A percentile compares a stretch with the other conserved stretches of the same genome.
phyloP scores from a whole-genome alignment of 2,329 filamentous ascomycete genomes.

The Ustilaginoidea virens region DNA sequence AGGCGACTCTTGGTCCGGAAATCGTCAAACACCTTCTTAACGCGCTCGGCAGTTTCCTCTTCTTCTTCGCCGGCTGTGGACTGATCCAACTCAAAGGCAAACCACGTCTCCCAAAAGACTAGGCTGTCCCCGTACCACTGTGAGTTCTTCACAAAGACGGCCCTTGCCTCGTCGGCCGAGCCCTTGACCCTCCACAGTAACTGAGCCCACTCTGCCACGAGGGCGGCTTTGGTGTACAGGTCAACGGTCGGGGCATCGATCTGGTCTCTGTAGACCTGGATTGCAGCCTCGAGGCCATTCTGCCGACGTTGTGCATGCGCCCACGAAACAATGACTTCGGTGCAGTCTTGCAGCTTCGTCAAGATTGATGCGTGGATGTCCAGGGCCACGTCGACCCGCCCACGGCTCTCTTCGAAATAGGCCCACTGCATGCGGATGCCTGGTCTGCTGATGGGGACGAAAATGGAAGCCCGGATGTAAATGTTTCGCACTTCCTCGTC shows the following conservation, averaged over 20 bases:
- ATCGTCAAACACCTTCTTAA: slow-evolving; percentile 67
- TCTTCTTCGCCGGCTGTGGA: slow-evolving; percentile 52
- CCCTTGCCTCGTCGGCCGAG: slow-evolving; percentile 62
- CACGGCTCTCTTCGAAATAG: slow-evolving; percentile 81
- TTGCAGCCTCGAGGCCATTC: slow-evolving; percentile 67
- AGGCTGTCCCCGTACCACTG: slow-evolving; percentile 75
- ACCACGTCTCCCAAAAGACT: slow-evolving; percentile 79
- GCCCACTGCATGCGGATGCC: slow-evolving; percentile 81
- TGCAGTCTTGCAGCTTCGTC: slow-evolving; percentile 58
- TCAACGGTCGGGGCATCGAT: slow-evolving; percentile 60
- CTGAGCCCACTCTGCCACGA: slow-evolving; percentile 78
- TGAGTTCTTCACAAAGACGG: slow-evolving; percentile 68
- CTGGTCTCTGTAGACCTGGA: slow-evolving; percentile 67
- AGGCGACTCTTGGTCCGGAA: slow-evolving; percentile 61
- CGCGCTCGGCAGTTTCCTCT: slow-evolving; percentile 49
- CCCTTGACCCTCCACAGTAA: slow-evolving; percentile 82
- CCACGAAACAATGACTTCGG: slow-evolving; percentile 78
- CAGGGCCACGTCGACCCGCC: slow-evolving; percentile 59
- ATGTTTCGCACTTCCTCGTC: slow-evolving; percentile 85
- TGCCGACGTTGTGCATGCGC: slow-evolving; percentile 78
- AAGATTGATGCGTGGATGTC: slow-evolving; percentile 78
- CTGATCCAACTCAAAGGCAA: slow-evolving; percentile 79
- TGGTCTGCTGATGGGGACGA: slow-evolving; percentile 73
- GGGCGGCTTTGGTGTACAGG: slow-evolving; percentile 66
- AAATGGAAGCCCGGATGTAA: slow-evolving; percentile 79